Evolutionary conservation across 2,329 filamentous ascomycete species (phyloP), one percentile per base, ranked within the genome.

Genomic region (Colletotrichum echinochloae): DNA sequence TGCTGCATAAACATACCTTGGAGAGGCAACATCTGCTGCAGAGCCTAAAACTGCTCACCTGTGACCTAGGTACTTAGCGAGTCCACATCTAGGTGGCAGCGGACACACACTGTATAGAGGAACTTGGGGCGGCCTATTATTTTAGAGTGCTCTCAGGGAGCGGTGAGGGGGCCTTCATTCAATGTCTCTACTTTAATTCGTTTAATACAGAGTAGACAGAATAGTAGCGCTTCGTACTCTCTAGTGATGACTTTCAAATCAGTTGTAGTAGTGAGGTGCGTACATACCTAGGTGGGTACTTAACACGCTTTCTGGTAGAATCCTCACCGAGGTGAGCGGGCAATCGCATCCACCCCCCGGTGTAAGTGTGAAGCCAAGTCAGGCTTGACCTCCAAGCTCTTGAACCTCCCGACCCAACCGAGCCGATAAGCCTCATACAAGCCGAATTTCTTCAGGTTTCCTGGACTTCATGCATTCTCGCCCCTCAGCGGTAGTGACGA

Each of bases 401-500:
- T 18, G 35, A 26, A 4, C 11, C 5, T 23, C 30, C 9, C 16
- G 20, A 9, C 35, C 37, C 26, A 16, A 37, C 26, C n/a, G 33
- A 51, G 30, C 26, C 26, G 18, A 11, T 35, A 2, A n/a, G 5
- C 44, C 30, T 61, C 44, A 28, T 61, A 26, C 37, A 46, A 46
- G 37, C 14, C 37, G 9, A 14, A 20, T 5, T n/a, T 37, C 8
- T 20, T 30, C 60, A 8, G 48, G 16, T 41, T 52, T 28, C 35
- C 26, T 60, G 28, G 61, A n/a, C 35, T 51, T 28, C 6, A n/a
- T 20, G 46, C 9, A 3, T 18, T 12, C 11, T 51, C 9, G 41
- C 35, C 33, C 41, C 18, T 57, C 41, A n/a, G 44, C 4, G 33
- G 28, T 14, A 52, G 44, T 65, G 65, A 68, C 60, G 60, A 68